Evolutionary conservation across 2,329 filamentous ascomycete genomes (phyloP), one percentile per base, ranked within the genome.

Genomic region (Teratosphaeria pseudoeucalypti): DNA sequence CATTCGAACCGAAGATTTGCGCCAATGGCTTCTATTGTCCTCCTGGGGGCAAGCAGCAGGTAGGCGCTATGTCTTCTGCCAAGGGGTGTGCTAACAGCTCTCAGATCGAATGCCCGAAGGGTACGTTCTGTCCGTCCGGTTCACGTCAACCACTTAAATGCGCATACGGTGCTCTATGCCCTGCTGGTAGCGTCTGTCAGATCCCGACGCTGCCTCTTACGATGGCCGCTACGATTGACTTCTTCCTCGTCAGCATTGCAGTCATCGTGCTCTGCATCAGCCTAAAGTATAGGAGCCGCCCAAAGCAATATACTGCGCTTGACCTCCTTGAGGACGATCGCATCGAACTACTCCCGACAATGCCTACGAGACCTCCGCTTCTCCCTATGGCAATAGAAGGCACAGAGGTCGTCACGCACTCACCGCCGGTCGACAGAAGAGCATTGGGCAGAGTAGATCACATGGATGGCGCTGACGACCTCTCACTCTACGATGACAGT

Each of bases 121-220:
- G 80, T 27, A 73, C 73, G 2, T 84, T 79, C 62, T 84, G 81
- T 61, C 80, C 79, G 34, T 74, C 75, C 0, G 81, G 81, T 6
- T 76, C 78, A 4, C 66, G 75, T 1, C 70, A 74, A 6, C 79
- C 81, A 1, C 78, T 76, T 2, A 77, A 77, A 11, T 84, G 81
- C 61, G 68, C 68, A 16, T 56, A 71, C 2, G 78, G 77, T 0
- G 80, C 79, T 34, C 62, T 67, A 3, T 84, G 81, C 59, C 78
- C 77, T 0, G 74, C 72, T 55, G 76, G 75, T 1, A 76, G 79
- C 3, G 64, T 66, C 1, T 74, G 68, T 54, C 73, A 82, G 58
- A 69, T 75, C 6, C 75, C 73, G 54, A 63, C 78, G 14, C 68
- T 82, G 2, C 80, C 80, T 0, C 43, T 81, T 1, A 66, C 66